Conservation (phyloP, 2,329 filamentous ascomycete species). For the Onygenales sp. region DNA sequence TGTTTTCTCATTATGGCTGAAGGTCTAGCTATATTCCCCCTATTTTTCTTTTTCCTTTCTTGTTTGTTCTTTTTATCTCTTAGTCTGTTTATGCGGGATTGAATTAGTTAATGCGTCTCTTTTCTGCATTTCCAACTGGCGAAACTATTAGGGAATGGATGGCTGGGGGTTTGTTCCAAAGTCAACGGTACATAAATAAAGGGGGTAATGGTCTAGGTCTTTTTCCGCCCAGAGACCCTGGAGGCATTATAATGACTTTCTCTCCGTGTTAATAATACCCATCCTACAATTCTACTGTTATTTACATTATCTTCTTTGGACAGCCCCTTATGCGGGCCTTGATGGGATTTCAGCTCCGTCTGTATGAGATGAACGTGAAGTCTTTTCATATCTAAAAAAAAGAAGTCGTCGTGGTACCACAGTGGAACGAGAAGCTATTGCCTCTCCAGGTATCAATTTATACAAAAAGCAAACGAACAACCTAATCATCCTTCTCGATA, state of each 20-base stretch:
- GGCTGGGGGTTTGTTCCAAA: not conserved
- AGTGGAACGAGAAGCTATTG: no score
- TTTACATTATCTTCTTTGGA: not conserved
- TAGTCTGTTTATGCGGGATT: slow-evolving; percentile 2
- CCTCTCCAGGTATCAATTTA: not conserved
- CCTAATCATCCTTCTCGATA: slow-evolving; percentile 12
- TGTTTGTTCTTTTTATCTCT: slow-evolving; percentile 6
- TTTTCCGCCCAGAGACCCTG: not conserved
- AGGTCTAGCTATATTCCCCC: slow-evolving; percentile 44
- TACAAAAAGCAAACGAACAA: not conserved
- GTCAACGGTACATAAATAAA: not conserved
- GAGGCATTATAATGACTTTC: not conserved
- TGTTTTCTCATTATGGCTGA: slow-evolving; percentile 66
- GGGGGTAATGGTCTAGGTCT: not conserved
- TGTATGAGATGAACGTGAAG: no score
- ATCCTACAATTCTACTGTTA: not conserved
- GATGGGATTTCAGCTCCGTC: no score
- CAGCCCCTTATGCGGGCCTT: not conserved
- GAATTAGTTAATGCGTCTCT: not conserved
- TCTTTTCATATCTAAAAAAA: no score
- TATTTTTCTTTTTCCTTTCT: slow-evolving; percentile 1
- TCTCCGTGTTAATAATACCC: slow-evolving; percentile 3
- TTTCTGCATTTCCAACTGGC: not conserved
- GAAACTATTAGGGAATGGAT: not conserved
- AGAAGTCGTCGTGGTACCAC: no score